A percentile compares a stretch with the other conserved stretches of the same genome.
These are phyloP conservation scores for Penicillium silybi DNA, from an alignment of 495 filamentous ascomycete genomes.

Conservation along the genomic window DNA sequence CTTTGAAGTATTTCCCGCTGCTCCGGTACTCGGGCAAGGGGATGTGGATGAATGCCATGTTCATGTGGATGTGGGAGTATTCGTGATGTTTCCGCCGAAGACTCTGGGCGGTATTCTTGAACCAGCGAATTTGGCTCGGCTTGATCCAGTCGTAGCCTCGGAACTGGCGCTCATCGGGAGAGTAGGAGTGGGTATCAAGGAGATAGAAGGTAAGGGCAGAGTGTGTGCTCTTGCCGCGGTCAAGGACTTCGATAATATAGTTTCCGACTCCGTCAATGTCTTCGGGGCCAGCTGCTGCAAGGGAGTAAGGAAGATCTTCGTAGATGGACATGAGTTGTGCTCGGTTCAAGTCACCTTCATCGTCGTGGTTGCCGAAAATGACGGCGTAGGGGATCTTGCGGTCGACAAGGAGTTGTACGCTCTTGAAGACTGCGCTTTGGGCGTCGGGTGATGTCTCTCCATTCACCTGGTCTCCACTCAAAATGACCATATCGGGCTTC, in stretches of 20 bases:
- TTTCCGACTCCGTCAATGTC: conserved; percentile 89
- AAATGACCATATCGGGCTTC: conserved; percentile 83
- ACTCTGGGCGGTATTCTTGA: conserved; percentile 66
- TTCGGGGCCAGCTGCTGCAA: conserved; percentile 75
- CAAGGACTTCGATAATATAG: conserved; percentile 88
- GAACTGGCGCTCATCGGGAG: conserved; percentile 81
- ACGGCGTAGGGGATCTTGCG: conserved; percentile 87
- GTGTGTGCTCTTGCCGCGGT: conserved; percentile 70
- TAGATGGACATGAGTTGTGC: conserved; percentile 77
- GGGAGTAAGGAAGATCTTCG: conserved; percentile 81
- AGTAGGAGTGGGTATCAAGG: conserved; percentile 89
- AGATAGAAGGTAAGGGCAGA: conserved; percentile 91
- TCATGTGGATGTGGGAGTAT: conserved; percentile 89
- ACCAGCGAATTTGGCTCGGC: conserved; percentile 90
- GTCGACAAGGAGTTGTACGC: conserved; percentile 78
- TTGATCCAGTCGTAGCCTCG: conserved; percentile 96
- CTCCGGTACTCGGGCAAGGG: conserved; percentile 82
- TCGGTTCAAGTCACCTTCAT: conserved; percentile 79
- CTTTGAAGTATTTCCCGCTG: conserved; percentile 50
- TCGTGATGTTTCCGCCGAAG: conserved; percentile 68
- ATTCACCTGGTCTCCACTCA: conserved; percentile 93
- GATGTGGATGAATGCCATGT: conserved; percentile 97
- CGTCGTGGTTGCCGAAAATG: conserved; percentile 97
- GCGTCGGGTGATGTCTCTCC: conserved; percentile 88
- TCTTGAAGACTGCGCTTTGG: conserved; percentile 93